Conservation (phyloP, 352 stramenopile species). For the Poterioochromonas sp. region DNA sequence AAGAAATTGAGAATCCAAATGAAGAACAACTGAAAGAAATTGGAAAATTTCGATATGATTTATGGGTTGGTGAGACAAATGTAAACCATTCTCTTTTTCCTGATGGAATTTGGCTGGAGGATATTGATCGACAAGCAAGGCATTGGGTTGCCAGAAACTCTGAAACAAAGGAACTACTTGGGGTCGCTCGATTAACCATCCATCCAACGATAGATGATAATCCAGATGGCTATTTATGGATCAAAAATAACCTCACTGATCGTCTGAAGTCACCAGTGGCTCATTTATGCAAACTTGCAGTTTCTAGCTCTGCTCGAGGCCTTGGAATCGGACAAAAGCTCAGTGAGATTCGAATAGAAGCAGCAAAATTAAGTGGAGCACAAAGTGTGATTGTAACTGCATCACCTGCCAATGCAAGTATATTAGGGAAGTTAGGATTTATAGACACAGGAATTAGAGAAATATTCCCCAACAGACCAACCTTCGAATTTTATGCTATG, state of each 20-base stretch:
- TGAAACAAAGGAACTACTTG: background rate
- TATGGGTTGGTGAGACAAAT: background rate
- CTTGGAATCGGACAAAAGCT: background rate
- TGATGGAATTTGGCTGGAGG: background rate
- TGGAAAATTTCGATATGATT: background rate
- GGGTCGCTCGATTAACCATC: background rate
- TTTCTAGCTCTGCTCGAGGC: background rate
- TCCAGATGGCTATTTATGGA: background rate
- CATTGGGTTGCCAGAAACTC: background rate
- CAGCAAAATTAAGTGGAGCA: background rate
- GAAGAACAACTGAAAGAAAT: background rate
- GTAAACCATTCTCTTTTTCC: background rate
- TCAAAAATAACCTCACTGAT: background rate
- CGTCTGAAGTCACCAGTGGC: background rate
- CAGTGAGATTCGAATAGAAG: background rate
- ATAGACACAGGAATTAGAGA: background rate
- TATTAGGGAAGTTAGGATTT: slow-evolving; percentile 8
- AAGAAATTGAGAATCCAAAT: too few species aligned
- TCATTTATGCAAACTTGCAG: background rate
- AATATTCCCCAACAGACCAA: background rate
- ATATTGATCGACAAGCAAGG: background rate
- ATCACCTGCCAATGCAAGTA: background rate
- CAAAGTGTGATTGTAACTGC: background rate
- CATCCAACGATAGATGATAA: background rate
- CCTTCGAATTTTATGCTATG: background rate